Percentiles rank a stretch among this genome's conserved stretches.
phyloP scores from a whole-genome alignment of 345 rosid species.

The Citrus cavaleriei region DNA sequence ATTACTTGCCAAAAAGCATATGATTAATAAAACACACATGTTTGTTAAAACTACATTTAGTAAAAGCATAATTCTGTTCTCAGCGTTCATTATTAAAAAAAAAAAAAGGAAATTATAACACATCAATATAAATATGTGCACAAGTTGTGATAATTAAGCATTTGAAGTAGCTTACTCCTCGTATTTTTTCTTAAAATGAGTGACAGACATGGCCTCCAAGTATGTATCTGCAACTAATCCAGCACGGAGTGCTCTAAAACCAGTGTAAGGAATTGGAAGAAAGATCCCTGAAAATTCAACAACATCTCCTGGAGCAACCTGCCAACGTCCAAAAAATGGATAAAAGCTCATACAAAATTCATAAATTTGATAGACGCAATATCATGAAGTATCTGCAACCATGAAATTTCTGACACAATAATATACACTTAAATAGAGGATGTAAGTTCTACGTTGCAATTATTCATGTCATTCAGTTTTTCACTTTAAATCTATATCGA shows the following conservation, averaged over 20 bases:
- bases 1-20: neutral
- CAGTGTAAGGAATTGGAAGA: conserved; percentile 93
- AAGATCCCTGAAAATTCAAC: conserved; percentile 97
- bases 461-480: neutral
- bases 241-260: conserved; percentile 95
- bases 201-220: conserved; percentile 86
- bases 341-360: neutral
- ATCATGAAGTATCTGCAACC: neutral
- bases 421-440: neutral
- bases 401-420: neutral
- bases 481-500: neutral
- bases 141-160: neutral
- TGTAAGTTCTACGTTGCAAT: neutral
- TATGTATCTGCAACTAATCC: conserved; percentile 97
- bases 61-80: neutral
- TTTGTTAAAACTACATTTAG: neutral
- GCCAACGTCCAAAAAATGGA: conserved; percentile 1
- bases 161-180: conserved; percentile 68
- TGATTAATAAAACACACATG: neutral
- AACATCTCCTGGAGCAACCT: conserved; percentile 97
- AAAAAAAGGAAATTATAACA: neutral
- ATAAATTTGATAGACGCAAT: neutral
- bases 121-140: neutral
- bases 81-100: neutral
- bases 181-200: conserved; percentile 92